These are phyloP conservation scores for Salix koriyanagi DNA, from an alignment of 345 rosid species.

Conservation along the genomic window DNA sequence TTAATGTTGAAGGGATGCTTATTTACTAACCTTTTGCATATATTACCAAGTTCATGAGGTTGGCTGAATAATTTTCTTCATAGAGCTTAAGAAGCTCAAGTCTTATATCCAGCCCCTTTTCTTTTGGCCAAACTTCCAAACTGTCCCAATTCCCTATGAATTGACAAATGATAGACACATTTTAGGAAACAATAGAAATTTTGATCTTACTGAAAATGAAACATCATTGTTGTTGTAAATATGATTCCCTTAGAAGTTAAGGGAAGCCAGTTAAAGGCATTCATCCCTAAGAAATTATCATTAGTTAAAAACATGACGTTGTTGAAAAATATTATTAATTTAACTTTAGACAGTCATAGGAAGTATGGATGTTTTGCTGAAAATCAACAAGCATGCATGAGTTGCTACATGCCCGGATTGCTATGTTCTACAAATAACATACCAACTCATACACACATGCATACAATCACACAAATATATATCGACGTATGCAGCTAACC, in stretches of 20 bases:
- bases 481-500: constrained; percentile 36
- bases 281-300: no score
- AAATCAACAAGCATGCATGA: no score
- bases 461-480: neutral
- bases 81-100: constrained; percentile 78
- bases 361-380: neutral
- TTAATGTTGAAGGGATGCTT: neutral
- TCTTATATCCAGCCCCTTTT: constrained; percentile 72
- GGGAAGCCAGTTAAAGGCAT: no score
- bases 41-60: constrained; percentile 80
- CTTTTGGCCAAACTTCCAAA: constrained; percentile 72
- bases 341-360: neutral
- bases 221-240: no score
- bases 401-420: no score
- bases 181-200: neutral
- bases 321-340: no score
- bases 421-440: no score
- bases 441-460: neutral
- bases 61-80: constrained; percentile 79
- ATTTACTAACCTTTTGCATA: constrained; percentile 67
- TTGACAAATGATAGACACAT: constrained; percentile 1
- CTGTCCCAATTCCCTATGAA: constrained; percentile 80
- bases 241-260: no score
- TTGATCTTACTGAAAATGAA: no score
- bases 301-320: neutral